Percentiles rank a stretch among this genome's conserved stretches.
Conservation (phyloP, 495 filamentous ascomycete genomes). For the Parmelia sp. region DNA sequence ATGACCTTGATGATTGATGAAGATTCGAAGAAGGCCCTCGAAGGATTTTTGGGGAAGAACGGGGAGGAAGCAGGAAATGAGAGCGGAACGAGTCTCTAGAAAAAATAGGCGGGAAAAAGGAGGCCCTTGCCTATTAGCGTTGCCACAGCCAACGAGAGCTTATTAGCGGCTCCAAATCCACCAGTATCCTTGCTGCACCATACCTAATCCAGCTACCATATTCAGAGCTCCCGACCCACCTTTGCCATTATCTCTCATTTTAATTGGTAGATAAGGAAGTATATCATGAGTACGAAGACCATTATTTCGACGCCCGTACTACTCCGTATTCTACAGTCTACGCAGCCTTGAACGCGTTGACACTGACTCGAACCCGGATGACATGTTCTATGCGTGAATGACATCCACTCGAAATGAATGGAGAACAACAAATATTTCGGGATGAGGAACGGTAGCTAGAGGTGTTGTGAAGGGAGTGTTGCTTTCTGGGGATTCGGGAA, state of each 20-base stretch:
- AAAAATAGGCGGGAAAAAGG: constrained; percentile 28
- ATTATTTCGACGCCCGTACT: neutral
- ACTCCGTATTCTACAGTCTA: neutral
- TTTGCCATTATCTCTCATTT: neutral
- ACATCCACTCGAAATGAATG: neutral
- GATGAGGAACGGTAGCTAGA: neutral
- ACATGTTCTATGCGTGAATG: neutral
- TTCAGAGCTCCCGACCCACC: constrained; percentile 12
- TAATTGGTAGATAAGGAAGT: constrained; percentile 16
- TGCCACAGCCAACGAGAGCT: constrained; percentile 7
- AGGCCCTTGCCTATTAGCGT: constrained; percentile 15
- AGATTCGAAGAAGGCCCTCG: constrained; percentile 24
- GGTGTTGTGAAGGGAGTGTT: neutral
- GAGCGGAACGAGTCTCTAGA: constrained; percentile 3
- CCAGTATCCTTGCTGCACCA: constrained; percentile 14
- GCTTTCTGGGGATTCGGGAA: neutral
- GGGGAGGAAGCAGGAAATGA: constrained; percentile 36
- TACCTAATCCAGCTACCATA: constrained; percentile 11
- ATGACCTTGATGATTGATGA: constrained; percentile 11
- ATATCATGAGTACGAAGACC: constrained; percentile 6
- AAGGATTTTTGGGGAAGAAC: constrained; percentile 30
- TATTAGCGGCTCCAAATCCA: neutral
- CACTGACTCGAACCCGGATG: neutral
- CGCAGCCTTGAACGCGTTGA: neutral
- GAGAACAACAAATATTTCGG: neutral